Conservation (phyloP, 2,329 filamentous ascomycete genomes). For the Fusarium aywerte region DNA sequence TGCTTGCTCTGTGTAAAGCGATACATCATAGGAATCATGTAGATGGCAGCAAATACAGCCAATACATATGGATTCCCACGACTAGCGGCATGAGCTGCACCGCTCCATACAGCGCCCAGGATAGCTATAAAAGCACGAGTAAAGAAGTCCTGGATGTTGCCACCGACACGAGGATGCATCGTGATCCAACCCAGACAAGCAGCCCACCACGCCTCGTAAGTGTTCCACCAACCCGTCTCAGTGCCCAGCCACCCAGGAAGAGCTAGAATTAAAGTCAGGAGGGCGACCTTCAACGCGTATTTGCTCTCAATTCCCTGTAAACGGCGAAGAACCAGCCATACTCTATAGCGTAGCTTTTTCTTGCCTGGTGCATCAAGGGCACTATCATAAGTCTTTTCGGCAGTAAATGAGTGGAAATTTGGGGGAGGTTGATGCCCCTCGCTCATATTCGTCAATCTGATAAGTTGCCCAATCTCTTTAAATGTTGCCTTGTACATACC, state of each 20-base stretch:
- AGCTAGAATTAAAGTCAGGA: slow-evolving; percentile 62
- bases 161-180: slow-evolving; percentile 62
- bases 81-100: slow-evolving; percentile 61
- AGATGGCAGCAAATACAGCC: slow-evolving; percentile 64
- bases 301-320: slow-evolving; percentile 68
- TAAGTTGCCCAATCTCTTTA: slow-evolving; percentile 55
- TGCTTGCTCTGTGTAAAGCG: slow-evolving; percentile 65
- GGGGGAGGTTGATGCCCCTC: slow-evolving; percentile 47
- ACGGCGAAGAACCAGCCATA: slow-evolving; percentile 63
- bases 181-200: slow-evolving; percentile 68
- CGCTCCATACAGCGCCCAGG: slow-evolving; percentile 66
- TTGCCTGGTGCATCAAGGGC: slow-evolving; percentile 22
- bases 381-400: slow-evolving; percentile 48
- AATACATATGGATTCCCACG: slow-evolving; percentile 66
- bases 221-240: slow-evolving; percentile 64
- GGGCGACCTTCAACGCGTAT: slow-evolving; percentile 66
- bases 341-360: slow-evolving; percentile 56
- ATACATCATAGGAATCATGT: slow-evolving; percentile 70
- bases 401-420: slow-evolving; percentile 40
- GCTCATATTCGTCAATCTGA: slow-evolving; percentile 56
- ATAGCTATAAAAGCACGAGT: slow-evolving; percentile 60
- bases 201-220: slow-evolving; percentile 67
- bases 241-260: slow-evolving; percentile 63
- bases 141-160: slow-evolving; percentile 68
- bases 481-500: slow-evolving; percentile 61